These are phyloP conservation scores for Pholiota conissans DNA, from an alignment of 768 basidiomycete genomes.

Conservation along the genomic window DNA sequence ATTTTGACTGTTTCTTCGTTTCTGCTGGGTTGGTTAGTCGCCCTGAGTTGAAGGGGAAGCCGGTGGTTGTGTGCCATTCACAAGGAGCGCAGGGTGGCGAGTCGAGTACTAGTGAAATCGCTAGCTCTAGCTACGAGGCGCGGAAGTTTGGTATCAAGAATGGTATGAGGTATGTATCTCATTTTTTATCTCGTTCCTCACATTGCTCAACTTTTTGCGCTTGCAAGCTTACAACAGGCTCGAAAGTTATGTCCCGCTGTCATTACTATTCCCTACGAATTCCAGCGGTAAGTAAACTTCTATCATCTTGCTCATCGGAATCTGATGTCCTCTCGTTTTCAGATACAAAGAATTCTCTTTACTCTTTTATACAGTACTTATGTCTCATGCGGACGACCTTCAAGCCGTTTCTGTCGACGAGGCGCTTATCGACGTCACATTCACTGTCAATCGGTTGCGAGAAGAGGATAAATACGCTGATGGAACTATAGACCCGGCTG, in stretches of 20 bases:
- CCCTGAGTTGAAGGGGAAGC: conserved; percentile 82
- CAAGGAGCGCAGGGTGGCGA: conserved; percentile 71
- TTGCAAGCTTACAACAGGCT: conserved; percentile 76
- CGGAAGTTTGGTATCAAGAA: conserved; percentile 85
- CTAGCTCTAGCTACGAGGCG: conserved; percentile 94
- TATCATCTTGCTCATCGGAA: not conserved
- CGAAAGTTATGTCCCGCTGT: conserved; percentile 72
- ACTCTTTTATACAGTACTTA: conserved; percentile 90
- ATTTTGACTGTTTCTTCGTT: conserved; percentile 98
- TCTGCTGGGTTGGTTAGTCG: conserved; percentile 82
- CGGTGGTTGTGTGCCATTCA: conserved; percentile 95
- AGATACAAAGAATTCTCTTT: conserved; percentile 86
- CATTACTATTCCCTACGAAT: conserved; percentile 89
- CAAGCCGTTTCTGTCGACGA: conserved; percentile 98
- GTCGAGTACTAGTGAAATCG: conserved; percentile 91
- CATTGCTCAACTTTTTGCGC: not conserved
- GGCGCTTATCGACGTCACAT: conserved; percentile 87
- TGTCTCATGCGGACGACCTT: conserved; percentile 86
- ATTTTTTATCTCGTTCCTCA: not conserved
- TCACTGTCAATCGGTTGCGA: conserved; percentile 45
- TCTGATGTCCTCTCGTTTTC: conserved; percentile 1
- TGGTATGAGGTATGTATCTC: conserved; percentile 84
- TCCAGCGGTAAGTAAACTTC: conserved; percentile 62
- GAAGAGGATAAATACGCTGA: conserved; percentile 25
- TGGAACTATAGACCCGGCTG: conserved; percentile 57